Evolutionary conservation across 371 early-diverging fungal genomes (phyloP), one percentile per base, ranked within the genome.

Genomic region (Batrachochytrium dendrobatidis): DNA sequence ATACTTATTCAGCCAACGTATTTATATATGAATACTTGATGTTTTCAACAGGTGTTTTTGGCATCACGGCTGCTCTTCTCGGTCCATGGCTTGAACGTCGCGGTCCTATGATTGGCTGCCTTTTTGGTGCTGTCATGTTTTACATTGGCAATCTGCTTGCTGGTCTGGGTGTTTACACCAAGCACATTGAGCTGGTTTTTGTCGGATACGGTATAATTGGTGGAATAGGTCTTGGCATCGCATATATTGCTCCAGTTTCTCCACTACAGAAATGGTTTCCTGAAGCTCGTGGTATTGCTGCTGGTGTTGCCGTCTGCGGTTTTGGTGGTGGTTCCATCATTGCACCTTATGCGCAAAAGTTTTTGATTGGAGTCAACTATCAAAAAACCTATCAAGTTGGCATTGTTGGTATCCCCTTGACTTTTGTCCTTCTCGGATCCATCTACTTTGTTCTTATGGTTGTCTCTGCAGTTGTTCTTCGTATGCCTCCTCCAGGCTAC

Each of bases 251-350:
- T 29, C 82, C 86, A 8, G 81, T 82, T 46, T 80, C 80, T 18
- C 67, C 67, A 15, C 60, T 65, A 2, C 67, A 65, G 33, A 69
- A 69, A 59, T 68, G 69, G 69, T 69, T 65, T 60, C 69, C 69
- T n/a, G 69, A 69, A 46, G 22, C 56, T 7, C 64, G 71, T 34
- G 67, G 71, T 28, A 26, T 66, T 3, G 71, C 67, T 17, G 63
- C 63, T 17, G 77, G 83, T 6, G 64, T 80, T 51, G 82, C 83
- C 20, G 86, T 86, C 51, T 82, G 81, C 68, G 86, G 83, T 18
- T 86, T 86, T 66, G 86, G 86, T 60, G 82, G 77, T 39, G 86
- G 86, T 0, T 75, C 81, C 34, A 76, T 86, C 58, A 81, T 82
- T 30, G 80, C 81, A 31, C 81, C 83, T 45, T 74, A 75, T 64